Evolutionary conservation across 148 eudicot species (phyloP).

Genomic region (Arbutus unedo): DNA sequence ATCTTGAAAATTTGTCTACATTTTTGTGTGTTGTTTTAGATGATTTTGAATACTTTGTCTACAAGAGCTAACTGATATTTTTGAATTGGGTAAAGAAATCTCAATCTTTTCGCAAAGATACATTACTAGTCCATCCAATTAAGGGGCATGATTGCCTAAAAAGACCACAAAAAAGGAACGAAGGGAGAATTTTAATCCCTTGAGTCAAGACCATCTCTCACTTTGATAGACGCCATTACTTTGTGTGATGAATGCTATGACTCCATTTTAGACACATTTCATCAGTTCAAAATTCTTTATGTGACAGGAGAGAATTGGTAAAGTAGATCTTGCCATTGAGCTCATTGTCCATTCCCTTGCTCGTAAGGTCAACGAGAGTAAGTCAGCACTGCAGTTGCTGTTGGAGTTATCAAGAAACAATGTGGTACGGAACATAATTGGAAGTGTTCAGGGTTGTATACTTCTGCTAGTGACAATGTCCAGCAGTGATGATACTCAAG

Average conservation of each 20-base stretch:
- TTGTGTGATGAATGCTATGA: background rate
- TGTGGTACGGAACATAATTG: background rate
- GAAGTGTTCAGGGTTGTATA: conserved; percentile 16
- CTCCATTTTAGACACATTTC: background rate
- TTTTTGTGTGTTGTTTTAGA: background rate
- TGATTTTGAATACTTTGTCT: background rate
- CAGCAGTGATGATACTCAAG: conserved; percentile 13
- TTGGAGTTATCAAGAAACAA: conserved; percentile 16
- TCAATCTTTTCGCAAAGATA: background rate
- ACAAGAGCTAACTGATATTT: background rate
- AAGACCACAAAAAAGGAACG: background rate
- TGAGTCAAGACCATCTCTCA: background rate
- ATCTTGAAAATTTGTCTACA: background rate
- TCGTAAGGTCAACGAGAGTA: conserved; percentile 6
- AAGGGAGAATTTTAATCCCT: background rate
- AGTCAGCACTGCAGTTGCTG: conserved; percentile 14
- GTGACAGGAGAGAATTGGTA: conserved; percentile 14
- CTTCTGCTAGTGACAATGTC: conserved; percentile 12
- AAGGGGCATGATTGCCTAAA: background rate
- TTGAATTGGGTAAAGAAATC: background rate
- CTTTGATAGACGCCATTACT: background rate
- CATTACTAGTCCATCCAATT: background rate
- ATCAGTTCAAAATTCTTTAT: background rate
- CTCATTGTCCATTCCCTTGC: conserved; percentile 13
- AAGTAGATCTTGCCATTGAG: conserved; percentile 4